Conservation (phyloP, 2,329 filamentous ascomycete genomes). For the Grosmannia huntii region DNA sequence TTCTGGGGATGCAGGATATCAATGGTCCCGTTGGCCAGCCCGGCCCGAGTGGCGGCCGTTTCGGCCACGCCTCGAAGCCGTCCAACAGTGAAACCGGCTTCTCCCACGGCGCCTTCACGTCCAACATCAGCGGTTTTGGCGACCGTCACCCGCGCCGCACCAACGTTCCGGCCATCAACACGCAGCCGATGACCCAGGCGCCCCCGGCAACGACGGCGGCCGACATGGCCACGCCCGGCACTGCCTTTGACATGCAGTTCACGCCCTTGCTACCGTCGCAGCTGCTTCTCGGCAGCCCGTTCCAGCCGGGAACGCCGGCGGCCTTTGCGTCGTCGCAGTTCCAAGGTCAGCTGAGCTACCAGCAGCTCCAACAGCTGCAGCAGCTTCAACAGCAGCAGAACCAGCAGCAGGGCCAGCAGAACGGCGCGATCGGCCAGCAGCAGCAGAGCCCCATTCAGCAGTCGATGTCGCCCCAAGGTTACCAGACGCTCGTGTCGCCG, state of each 20-base stretch:
- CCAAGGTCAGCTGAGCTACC: conserved; percentile 67
- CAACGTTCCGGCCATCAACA: conserved; percentile 90
- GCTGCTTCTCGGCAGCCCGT: conserved; percentile 86
- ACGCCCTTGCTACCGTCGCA: conserved; percentile 91
- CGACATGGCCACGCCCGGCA: conserved; percentile 77
- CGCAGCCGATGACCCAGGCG: conserved; percentile 45
- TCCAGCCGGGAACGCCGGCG: conserved; percentile 86
- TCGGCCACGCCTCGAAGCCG: conserved; percentile 66
- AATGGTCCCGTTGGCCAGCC: conserved; percentile 45
- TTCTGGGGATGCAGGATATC: conserved; percentile 86
- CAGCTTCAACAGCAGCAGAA: conserved; percentile 29
- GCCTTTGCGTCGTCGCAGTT: conserved; percentile 88
- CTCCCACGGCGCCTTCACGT: conserved; percentile 83
- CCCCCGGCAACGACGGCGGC: conserved; percentile 28
- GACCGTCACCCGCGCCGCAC: conserved; percentile 74
- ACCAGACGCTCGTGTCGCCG: conserved; percentile 75
- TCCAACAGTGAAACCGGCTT: conserved; percentile 78
- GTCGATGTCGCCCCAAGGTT: conserved; percentile 68
- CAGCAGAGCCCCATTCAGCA: conserved; percentile 61
- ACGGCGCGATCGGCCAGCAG: conserved; percentile 22
- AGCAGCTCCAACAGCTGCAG: conserved; percentile 42
- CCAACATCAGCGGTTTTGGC: conserved; percentile 72
- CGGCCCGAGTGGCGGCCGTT: conserved; percentile 47
- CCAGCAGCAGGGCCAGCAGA: conserved; percentile 42
- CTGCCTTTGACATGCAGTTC: conserved; percentile 95